A percentile compares a stretch with the other conserved stretches of the same genome.
These are phyloP conservation scores for Pyricularia sp. DNA, from an alignment of 2,329 filamentous ascomycete species.

Conservation along the genomic window DNA sequence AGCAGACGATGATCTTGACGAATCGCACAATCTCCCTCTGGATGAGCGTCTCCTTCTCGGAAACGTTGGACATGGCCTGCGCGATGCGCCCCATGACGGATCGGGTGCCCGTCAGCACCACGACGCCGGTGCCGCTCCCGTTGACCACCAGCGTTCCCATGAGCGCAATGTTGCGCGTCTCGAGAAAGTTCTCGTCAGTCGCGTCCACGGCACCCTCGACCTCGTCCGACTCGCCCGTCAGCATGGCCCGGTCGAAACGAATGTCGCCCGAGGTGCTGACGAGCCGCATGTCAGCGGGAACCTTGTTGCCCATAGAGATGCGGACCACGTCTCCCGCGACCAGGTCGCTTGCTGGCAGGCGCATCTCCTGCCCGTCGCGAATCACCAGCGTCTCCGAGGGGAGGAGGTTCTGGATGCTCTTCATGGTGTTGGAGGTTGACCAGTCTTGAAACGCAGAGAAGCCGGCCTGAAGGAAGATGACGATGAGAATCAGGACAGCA, in stretches of 20 bases:
- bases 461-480: conserved; percentile 34
- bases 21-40: conserved; percentile 26
- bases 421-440: conserved; percentile 50
- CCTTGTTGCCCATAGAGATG: conserved; percentile 56
- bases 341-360: conserved; percentile 44
- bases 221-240: conserved; percentile 59
- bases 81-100: conserved; percentile 16
- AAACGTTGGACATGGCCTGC: neutral
- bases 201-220: conserved; percentile 28
- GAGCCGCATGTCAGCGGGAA: conserved; percentile 52
- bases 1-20: conserved; percentile 28
- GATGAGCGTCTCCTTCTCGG: neutral
- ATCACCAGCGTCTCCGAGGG: conserved; percentile 49
- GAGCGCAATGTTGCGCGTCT: conserved; percentile 32
- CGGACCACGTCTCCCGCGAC: conserved; percentile 58
- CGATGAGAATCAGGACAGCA: conserved; percentile 35
- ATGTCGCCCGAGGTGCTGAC: conserved; percentile 59
- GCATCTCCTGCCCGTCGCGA: conserved; percentile 40
- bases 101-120: conserved; percentile 27
- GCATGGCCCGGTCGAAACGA: conserved; percentile 65
- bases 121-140: conserved; percentile 27
- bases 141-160: conserved; percentile 33
- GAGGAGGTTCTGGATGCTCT: conserved; percentile 54
- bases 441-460: conserved; percentile 40
- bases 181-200: conserved; percentile 30